Conservation (phyloP, 371 early-diverging fungal species). For the Lichtheimia ramosa region DNA sequence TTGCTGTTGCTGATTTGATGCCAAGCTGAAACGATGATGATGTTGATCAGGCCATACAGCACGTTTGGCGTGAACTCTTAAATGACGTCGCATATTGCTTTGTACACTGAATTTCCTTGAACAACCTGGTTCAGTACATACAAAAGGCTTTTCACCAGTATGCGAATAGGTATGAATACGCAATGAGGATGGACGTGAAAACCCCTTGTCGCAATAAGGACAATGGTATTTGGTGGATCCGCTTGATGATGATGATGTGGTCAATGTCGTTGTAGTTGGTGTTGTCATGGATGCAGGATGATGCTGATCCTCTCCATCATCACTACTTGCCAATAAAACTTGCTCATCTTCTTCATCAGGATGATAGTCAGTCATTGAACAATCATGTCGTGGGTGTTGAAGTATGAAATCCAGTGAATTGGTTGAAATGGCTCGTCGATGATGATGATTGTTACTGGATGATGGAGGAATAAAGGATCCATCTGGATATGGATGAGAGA, state of each 20-base stretch:
- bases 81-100: slow-evolving; percentile 64
- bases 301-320: neutral
- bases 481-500: slow-evolving; percentile 38
- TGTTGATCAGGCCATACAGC: neutral
- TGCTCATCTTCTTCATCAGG: no score
- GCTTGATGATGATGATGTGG: neutral
- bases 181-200: slow-evolving; percentile 59
- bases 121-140: slow-evolving; percentile 53
- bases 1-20: no score
- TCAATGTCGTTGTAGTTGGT: neutral
- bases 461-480: neutral
- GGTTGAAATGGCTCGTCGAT: slow-evolving; percentile 45
- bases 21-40: neutral
- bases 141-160: slow-evolving; percentile 66
- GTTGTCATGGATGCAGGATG: no score
- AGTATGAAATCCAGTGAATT: slow-evolving; percentile 35
- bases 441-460: slow-evolving; percentile 7
- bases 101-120: slow-evolving; percentile 56
- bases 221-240: slow-evolving; percentile 62
- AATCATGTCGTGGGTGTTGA: slow-evolving; percentile 14
- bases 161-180: slow-evolving; percentile 62
- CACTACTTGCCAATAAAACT: neutral
- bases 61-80: slow-evolving; percentile 16
- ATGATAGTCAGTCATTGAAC: no score
- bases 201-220: slow-evolving; percentile 47